Evolutionary conservation across 2,329 filamentous ascomycete species (phyloP), one percentile per base, ranked within the genome.

Genomic region (Calonectria pseudoreteaudii): DNA sequence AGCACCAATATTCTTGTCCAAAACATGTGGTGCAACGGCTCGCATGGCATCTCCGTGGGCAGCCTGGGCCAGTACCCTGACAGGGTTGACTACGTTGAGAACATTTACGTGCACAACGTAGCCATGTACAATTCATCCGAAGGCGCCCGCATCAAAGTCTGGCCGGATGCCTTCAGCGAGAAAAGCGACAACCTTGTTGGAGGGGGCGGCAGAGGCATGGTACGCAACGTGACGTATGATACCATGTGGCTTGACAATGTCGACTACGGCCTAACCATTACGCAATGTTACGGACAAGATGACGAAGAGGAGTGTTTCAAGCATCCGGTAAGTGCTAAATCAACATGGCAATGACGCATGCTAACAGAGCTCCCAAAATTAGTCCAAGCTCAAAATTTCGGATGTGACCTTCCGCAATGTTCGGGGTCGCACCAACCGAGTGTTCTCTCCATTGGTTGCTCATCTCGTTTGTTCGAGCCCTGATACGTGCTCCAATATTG

Each of bases 101-200:
- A 94, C 79, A 81, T 94, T 31, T 90, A 91, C 77, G 88, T 93
- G 65, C 90, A 87, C 83, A 91, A 92, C 76, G 85, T 88, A 56
- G 87, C 86, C 58, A 89, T 91, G 87, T 85, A 86, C 76, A 90
- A 92, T 78, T 88, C 89, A 2, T 84, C 89, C 70, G 90, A 93
- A 76, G 92, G 91, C 56, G 93, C 92, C 1, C 90, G 93, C 73
- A 93, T 94, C 85, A 94, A 94, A 83, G 92, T 93, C 75, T 94
- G 92, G 92, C 91, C 92, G 0, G 91, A 91, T 65, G 44, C 68
- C 1, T 70, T 70, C 20, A 70, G 68, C 23, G 56, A 70, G 30
- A 70, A 70, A 18, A 70, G 68, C 47, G 56, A 20, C 41, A 70
- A 64, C 34, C 70, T 72, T 20, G 65, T 68, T 13, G 70, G 70